These are phyloP conservation scores for Austroboletus novae-zelandiae DNA, from an alignment of 1,284 basidiomycete genomes.

Conservation along the genomic window DNA sequence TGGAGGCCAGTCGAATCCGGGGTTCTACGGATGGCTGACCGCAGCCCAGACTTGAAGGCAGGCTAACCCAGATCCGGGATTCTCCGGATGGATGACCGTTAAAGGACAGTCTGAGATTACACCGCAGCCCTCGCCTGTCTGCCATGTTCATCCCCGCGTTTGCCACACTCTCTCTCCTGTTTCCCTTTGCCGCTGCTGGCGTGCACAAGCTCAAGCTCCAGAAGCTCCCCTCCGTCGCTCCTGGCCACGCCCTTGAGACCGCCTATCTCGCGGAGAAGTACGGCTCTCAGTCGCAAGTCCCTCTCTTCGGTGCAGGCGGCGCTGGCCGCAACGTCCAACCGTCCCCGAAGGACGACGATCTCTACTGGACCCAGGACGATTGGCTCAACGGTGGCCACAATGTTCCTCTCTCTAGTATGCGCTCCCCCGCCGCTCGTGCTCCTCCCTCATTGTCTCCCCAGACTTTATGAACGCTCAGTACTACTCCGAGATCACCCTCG, in stretches of 20 bases:
- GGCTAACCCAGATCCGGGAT: neutral
- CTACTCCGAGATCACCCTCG: constrained; percentile 86
- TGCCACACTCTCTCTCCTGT: constrained; percentile 58
- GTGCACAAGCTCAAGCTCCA: constrained; percentile 85
- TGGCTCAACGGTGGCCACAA: constrained; percentile 76
- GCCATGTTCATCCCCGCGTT: constrained; percentile 71
- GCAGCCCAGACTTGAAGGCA: no score
- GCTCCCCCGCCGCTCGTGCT: neutral
- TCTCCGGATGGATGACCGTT: constrained; percentile 15
- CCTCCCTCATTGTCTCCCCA: constrained; percentile 18
- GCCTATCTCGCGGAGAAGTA: constrained; percentile 90
- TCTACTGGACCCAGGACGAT: constrained; percentile 83
- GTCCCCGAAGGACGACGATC: constrained; percentile 56
- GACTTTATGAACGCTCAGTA: constrained; percentile 99
- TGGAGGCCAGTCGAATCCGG: no score
- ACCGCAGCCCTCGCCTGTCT: constrained; percentile 29
- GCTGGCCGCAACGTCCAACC: constrained; percentile 61
- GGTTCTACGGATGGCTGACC: constrained; percentile 9
- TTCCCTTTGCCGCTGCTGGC: constrained; percentile 68
- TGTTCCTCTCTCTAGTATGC: constrained; percentile 89
- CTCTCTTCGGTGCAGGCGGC: constrained; percentile 73
- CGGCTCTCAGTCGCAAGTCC: constrained; percentile 56
- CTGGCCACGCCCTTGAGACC: constrained; percentile 70
- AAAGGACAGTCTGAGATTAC: constrained; percentile 5
- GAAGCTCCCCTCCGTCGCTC: constrained; percentile 65